These are phyloP conservation scores for Straminergon stramineum DNA, from an alignment of 225 moss, liverwort and hornwort species.

Conservation along the genomic window DNA sequence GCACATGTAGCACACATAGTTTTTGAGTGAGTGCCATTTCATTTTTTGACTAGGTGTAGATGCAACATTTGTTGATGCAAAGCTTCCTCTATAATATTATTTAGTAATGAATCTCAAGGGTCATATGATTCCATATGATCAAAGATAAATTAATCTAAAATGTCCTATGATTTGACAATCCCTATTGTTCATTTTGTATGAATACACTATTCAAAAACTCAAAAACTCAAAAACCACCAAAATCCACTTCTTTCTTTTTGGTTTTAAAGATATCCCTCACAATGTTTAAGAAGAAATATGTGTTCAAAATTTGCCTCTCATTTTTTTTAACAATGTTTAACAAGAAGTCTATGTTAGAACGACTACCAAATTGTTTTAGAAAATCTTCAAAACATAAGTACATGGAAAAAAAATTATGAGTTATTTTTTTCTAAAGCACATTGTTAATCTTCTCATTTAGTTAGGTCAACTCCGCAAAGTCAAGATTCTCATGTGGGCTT, in stretches of 20 bases:
- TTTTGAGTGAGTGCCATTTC: neutral
- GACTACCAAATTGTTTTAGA: too few species aligned
- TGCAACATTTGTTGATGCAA: neutral
- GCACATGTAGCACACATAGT: too few species aligned
- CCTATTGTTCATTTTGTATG: too few species aligned
- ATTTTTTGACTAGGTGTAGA: too few species aligned
- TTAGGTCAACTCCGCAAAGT: neutral
- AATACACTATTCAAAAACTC: too few species aligned
- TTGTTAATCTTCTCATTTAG: fast-evolving
- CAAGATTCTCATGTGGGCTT: neutral
- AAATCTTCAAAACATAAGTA: neutral
- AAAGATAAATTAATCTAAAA: neutral
- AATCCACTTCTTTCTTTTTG: fast-evolving
- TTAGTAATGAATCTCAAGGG: neutral
- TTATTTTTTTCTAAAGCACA: too few species aligned
- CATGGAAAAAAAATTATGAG: too few species aligned
- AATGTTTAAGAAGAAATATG: neutral
- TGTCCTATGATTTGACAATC: too few species aligned
- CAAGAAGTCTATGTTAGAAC: neutral
- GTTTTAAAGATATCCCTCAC: neutral
- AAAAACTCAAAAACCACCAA: fast-evolving
- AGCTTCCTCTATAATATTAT: neutral
- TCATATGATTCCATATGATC: fast-evolving
- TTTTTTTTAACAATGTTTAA: neutral
- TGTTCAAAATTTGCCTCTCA: neutral